These are phyloP conservation scores for Clonostachys sp. DNA, from an alignment of 2,329 filamentous ascomycete species.

Conservation along the genomic window DNA sequence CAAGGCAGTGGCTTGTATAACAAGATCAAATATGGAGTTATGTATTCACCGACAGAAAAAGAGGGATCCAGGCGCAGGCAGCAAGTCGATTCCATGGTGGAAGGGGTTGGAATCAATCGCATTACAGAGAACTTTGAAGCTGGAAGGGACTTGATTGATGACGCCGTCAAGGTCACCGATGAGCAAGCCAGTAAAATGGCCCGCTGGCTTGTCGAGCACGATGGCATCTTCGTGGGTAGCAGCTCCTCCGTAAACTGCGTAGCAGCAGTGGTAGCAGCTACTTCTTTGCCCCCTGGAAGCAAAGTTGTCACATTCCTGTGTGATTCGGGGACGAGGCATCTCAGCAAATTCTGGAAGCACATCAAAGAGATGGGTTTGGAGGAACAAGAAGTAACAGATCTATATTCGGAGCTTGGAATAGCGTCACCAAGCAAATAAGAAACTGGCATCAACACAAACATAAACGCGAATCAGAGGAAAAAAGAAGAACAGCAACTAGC, in stretches of 20 bases:
- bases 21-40: constrained; percentile 86
- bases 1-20: constrained; percentile 93
- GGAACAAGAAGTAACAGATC: constrained; percentile 38
- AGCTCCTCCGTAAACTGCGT: constrained; percentile 97
- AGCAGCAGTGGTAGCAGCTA: constrained; percentile 66
- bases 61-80: constrained; percentile 86
- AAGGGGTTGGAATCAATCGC: constrained; percentile 92
- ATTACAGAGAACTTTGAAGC: constrained; percentile 92
- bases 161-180: constrained; percentile 85
- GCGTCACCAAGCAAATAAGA: constrained; percentile 6
- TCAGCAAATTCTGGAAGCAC: constrained; percentile 81
- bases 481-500: constrained; percentile 1
- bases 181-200: constrained; percentile 90
- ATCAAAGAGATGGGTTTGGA: constrained; percentile 66
- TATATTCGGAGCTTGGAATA: constrained; percentile 47
- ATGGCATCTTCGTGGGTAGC: constrained; percentile 91
- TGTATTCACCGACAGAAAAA: constrained; percentile 85
- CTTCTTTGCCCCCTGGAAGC: constrained; percentile 55
- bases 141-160: constrained; percentile 80
- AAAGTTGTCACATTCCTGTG: constrained; percentile 80
- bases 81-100: constrained; percentile 94
- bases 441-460: background rate
- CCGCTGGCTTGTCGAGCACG: constrained; percentile 91
- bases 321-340: constrained; percentile 75
- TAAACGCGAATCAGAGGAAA: constrained; percentile 1